Percentiles rank a stretch among this genome's conserved stretches.
Conservation (phyloP, 2,329 filamentous ascomycete species). For the Mycogone perniciosa region DNA sequence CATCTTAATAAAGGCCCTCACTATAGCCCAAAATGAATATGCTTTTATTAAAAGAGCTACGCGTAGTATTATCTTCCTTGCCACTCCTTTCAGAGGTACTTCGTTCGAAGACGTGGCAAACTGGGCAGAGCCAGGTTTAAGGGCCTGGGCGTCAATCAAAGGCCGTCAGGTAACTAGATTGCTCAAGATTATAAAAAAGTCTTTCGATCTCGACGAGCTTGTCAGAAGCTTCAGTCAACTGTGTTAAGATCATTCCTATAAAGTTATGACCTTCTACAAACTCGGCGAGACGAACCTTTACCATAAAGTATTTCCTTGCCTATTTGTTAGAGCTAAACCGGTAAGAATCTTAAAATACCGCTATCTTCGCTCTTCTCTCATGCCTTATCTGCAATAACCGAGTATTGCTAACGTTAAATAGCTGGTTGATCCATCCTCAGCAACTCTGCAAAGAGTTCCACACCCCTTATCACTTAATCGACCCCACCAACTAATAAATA, state of each 20-base stretch:
- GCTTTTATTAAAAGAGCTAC: constrained; percentile 15
- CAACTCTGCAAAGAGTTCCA: constrained; percentile 19
- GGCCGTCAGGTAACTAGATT: constrained; percentile 13
- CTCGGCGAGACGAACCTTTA: constrained; percentile 16
- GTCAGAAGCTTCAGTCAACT: constrained; percentile 18
- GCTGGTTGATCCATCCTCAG: constrained; percentile 20
- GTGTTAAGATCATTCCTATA: constrained; percentile 8
- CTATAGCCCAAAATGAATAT: constrained; percentile 15
- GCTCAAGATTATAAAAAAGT: constrained; percentile 16
- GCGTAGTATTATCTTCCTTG: constrained; percentile 22
- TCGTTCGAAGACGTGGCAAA: constrained; percentile 20
- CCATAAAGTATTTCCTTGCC: constrained; percentile 15
- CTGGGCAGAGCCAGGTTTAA: constrained; percentile 17
- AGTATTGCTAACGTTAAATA: constrained; percentile 7
- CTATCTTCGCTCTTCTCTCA: not conserved
- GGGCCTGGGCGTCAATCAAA: constrained; percentile 11
- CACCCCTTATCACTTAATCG: constrained; percentile 20
- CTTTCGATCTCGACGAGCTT: constrained; percentile 16
- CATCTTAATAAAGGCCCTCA: constrained; percentile 24
- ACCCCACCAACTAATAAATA: constrained; percentile 22
- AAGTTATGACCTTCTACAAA: constrained; percentile 21
- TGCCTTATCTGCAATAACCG: not conserved
- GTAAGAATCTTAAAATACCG: too few species aligned
- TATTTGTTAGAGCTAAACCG: too few species aligned
- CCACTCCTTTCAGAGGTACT: constrained; percentile 24